Conservation (phyloP, 228 moss, liverwort and hornwort species). For the Sphagnum fallax region DNA sequence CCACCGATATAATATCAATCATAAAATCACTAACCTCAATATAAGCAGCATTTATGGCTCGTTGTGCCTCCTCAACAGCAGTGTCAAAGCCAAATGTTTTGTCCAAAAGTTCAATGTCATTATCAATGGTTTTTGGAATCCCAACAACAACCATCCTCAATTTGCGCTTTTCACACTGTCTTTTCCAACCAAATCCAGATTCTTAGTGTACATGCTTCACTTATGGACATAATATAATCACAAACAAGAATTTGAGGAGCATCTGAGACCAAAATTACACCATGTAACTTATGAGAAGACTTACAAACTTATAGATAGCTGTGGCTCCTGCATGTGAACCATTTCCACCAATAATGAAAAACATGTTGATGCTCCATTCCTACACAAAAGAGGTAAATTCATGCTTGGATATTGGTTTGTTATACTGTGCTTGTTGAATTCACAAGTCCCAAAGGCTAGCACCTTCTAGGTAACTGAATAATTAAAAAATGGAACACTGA, state of each 20-base stretch:
- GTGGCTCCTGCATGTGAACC: conserved; percentile 92
- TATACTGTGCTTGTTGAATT: neutral
- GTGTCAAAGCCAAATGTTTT: conserved; percentile 96
- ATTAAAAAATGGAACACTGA: too few species aligned
- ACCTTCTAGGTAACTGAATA: too few species aligned
- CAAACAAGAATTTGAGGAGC: too few species aligned
- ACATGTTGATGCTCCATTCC: conserved; percentile 80
- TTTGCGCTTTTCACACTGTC: conserved; percentile 69
- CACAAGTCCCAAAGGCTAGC: too few species aligned
- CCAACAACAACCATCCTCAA: conserved; percentile 81
- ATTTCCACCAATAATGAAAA: conserved; percentile 86
- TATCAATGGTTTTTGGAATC: conserved; percentile 95
- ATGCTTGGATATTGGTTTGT: too few species aligned
- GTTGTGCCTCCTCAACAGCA: conserved; percentile 89
- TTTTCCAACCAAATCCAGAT: neutral
- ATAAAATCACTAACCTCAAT: conserved; percentile 44
- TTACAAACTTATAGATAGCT: conserved; percentile 75
- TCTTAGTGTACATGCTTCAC: neutral
- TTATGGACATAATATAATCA: too few species aligned
- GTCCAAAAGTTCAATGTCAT: conserved; percentile 78
- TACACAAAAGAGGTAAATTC: conserved; percentile 3
- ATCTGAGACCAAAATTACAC: too few species aligned
- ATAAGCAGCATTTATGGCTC: conserved; percentile 87
- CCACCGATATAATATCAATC: too few species aligned
- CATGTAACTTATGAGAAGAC: neutral